Conservation (phyloP, 345 rosid genomes). For the Salix purpurea region DNA sequence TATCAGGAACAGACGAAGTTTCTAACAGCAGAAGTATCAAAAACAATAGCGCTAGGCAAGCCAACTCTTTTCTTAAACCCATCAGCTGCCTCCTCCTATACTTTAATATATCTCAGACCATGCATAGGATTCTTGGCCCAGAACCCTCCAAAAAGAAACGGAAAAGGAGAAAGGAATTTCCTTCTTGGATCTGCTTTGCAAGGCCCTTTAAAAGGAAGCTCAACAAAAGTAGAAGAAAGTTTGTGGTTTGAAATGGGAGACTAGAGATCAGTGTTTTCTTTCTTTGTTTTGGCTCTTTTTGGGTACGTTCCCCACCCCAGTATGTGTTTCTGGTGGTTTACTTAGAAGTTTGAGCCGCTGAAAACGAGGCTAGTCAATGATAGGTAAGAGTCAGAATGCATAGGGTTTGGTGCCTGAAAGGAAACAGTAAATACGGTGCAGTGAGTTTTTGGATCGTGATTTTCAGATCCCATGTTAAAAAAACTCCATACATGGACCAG, state of each 20-base stretch:
- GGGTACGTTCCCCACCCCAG: background rate
- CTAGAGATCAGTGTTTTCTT: background rate
- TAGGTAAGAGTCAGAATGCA: slow-evolving; percentile 33
- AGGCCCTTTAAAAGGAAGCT: background rate
- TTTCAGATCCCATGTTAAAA: slow-evolving; percentile 2
- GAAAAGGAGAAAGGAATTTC: background rate
- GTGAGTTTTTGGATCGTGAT: slow-evolving; percentile 13
- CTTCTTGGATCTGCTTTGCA: slow-evolving; percentile 10
- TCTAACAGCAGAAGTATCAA: slow-evolving; percentile 31
- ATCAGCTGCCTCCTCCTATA: slow-evolving; percentile 11
- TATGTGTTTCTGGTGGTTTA: background rate
- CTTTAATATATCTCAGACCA: slow-evolving; percentile 6
- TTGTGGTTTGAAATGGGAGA: slow-evolving; percentile 1
- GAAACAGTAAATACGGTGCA: slow-evolving; percentile 16
- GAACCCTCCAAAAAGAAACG: slow-evolving; percentile 3
- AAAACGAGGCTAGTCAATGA: slow-evolving; percentile 32
- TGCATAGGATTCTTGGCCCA: slow-evolving; percentile 19
- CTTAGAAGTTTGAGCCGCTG: slow-evolving; percentile 33
- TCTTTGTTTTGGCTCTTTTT: background rate
- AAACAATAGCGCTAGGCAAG: slow-evolving; percentile 29
- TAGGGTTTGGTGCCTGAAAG: slow-evolving; percentile 30
- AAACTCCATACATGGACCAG: slow-evolving; percentile 5
- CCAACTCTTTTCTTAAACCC: slow-evolving; percentile 25
- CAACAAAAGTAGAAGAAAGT: slow-evolving; percentile 1
- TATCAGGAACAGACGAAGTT: slow-evolving; percentile 22